Conservation (phyloP, 129 eudicot genomes). For the Ambrosia trifida region DNA sequence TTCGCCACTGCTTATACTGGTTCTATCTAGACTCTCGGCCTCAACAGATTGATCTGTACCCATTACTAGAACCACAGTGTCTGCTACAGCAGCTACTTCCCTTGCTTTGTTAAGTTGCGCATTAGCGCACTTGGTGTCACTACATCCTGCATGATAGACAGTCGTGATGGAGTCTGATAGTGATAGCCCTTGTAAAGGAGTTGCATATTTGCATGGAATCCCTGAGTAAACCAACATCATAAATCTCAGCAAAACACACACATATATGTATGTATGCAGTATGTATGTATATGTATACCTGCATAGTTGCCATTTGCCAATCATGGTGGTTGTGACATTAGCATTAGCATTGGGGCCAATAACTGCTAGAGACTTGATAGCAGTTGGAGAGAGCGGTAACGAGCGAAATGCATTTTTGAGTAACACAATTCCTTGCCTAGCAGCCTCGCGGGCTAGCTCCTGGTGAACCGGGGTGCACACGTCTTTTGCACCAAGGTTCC, state of each 20-base stretch:
- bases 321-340: conserved; percentile 41
- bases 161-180: conserved; percentile 22
- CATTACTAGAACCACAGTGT: conserved; percentile 42
- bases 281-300: conserved; percentile 28
- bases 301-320: conserved; percentile 48
- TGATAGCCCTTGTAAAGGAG: conserved; percentile 43
- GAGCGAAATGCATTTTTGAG: too few relatives aligned
- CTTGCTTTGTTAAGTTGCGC: conserved; percentile 14
- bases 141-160: conserved; percentile 29
- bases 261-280: not conserved
- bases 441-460: too few relatives aligned
- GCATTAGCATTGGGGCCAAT: conserved; percentile 59
- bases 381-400: conserved; percentile 35
- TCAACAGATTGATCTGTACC: conserved; percentile 45
- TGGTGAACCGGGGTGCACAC: too few relatives aligned
- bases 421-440: too few relatives aligned
- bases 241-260: not conserved
- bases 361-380: conserved; percentile 33
- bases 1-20: too few relatives aligned
- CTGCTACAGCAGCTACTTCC: conserved; percentile 34
- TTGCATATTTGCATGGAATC: conserved; percentile 42
- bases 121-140: conserved; percentile 26
- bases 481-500: too few relatives aligned
- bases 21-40: conserved; percentile 35
- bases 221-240: conserved; percentile 13